Evolutionary conservation across 73 alveolate species (phyloP), one percentile per base, ranked within the genome.

Genomic region (Stentor coeruleus): DNA sequence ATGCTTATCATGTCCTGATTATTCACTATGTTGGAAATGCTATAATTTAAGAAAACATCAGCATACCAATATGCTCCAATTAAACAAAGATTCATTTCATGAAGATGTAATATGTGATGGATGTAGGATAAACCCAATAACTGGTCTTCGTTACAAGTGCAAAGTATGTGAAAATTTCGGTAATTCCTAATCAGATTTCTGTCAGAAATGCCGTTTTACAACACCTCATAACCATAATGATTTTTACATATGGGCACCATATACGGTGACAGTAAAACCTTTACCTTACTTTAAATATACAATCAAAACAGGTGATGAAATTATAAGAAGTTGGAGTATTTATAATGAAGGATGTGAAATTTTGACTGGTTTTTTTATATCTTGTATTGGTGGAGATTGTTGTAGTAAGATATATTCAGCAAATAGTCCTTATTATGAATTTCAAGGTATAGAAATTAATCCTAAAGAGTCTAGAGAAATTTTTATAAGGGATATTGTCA

Each of bases 1-100:
- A 1, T 75, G 83, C 84, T n/a, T 40, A 6, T 20, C 26, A 36
- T 75, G 83, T 35, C 38, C 26, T 20, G 84, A 75, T 75, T 75
- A 26, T 38, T n/a, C 33, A 37, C n/a, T 36, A 38, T 75, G 83
- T 66, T 14, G 72, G 35, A 75, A 15, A 1, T 75, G 83, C 2
- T 6, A 39, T 15, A 33, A 31, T 26, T 33, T 14, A 2, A 20
- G 20, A 1, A 37, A 75, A 15, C 83, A 75, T 75, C 80, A 75
- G 1, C 83, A 75, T 75, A 0, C 35, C 20, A 26, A 60, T 0
- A 28, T 66, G 20, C 20, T 33, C 33, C 42, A 26, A 26, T 2
- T 66, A 26, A 1, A 20, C n/a, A 31, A 66, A 31, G 14, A 2
- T 31, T 37, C 49, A 66, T 14, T 20, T 1, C 79, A 66, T 66